A percentile compares a stretch with the other conserved stretches of the same genome.
Conservation (phyloP, 306 rosid genomes). For the Vigna radiata region DNA sequence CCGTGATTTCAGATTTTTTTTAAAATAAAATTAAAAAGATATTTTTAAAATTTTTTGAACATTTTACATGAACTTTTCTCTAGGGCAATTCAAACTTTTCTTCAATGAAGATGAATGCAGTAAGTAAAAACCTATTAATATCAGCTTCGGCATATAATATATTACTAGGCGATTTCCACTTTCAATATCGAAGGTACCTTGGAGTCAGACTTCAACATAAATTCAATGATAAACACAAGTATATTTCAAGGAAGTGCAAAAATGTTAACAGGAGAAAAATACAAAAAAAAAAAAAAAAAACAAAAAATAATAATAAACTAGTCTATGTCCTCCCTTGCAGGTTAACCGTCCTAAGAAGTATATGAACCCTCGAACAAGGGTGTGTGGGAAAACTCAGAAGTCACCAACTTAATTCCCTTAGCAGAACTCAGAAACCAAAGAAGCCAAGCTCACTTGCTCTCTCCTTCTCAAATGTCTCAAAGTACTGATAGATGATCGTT, state of each 20-base stretch:
- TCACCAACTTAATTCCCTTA: slow-evolving; percentile 26
- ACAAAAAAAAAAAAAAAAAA: neutral
- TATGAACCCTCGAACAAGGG: slow-evolving; percentile 51
- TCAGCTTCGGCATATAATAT: no score
- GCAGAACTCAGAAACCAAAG: slow-evolving; percentile 70
- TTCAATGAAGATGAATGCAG: no score
- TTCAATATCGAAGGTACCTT: neutral
- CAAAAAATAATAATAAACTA: slow-evolving; percentile 46
- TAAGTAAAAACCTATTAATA: no score
- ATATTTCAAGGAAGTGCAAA: slow-evolving; percentile 22
- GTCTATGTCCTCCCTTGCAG: slow-evolving; percentile 48
- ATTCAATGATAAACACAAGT: slow-evolving; percentile 30
- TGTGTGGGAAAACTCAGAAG: slow-evolving; percentile 42
- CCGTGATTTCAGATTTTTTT: no score
- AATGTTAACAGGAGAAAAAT: slow-evolving; percentile 6
- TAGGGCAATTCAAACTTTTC: no score
- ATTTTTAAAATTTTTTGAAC: no score
- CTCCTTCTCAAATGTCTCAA: slow-evolving; percentile 90
- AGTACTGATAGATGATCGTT: slow-evolving; percentile 91
- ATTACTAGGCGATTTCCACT: no score
- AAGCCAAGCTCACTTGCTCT: slow-evolving; percentile 91
- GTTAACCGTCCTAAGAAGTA: slow-evolving; percentile 55
- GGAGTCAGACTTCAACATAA: neutral
- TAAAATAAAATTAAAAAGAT: no score
- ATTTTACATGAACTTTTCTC: no score